Evolutionary conservation across 441 rosid species (phyloP), one percentile per base, ranked within the genome.

Genomic region (Bruguiera hainesii): DNA sequence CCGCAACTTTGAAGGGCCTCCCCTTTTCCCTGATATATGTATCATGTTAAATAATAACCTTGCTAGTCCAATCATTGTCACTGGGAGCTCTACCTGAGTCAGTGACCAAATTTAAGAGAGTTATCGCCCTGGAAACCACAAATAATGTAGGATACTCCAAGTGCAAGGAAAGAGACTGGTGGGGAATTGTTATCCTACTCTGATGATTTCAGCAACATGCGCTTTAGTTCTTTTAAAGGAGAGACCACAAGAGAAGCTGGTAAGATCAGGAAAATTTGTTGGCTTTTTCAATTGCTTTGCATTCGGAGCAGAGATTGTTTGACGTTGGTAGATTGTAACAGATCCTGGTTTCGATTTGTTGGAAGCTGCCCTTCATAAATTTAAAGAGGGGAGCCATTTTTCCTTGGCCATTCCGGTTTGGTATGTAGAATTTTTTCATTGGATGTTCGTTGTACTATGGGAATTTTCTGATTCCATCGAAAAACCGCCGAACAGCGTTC

Each of bases 341-440:
- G 60, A 31, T n/a, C 68, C 60, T 31, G 68, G 49, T 18, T 31
- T 65, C n/a, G 68, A 65, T 52, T 7, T 26, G 7, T 13, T 52
- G 68, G 68, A 65, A 65, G 20, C 33, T 29, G 60, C 68, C 21
- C 59, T 65, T 9, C 6, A 69, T 5, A 94, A 83, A 64, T 89
- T 82, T 51, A 83, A 83, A 71, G 96, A 91, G 28, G 96, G 97
- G 96, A 97, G 0, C 92, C 97, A 11, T 91, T 91, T 87, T 85
- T 26, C 26, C 26, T 26, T 1, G 26, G 26, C 26, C 26, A 26
- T 26, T 26, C 2, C 26, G 91, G 79, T 93, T 91, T 26, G 96
- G 88, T 19, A 51, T 28, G 33, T 64, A 21, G 37, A 30, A 7
- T 9, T 30, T 6, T 30, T 30, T 30, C 33, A 30, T 30, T 30